These are phyloP conservation scores for Pleurozium schreberi DNA, from an alignment of 225 moss, liverwort and hornwort genomes.

Conservation along the genomic window DNA sequence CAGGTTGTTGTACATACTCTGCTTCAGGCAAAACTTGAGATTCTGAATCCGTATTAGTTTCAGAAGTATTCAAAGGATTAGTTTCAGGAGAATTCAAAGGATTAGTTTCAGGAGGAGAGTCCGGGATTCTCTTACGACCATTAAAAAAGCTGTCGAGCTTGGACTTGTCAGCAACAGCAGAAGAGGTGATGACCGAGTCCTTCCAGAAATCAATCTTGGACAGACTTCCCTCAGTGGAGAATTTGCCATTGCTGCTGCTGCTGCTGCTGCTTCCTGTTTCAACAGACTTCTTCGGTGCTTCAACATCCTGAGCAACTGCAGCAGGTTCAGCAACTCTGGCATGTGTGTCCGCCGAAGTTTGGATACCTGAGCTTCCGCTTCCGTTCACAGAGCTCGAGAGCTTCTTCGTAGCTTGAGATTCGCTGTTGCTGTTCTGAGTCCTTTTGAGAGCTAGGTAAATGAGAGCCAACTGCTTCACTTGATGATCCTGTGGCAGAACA, in stretches of 20 bases:
- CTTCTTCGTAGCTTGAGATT: constrained; percentile 2
- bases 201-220: constrained; percentile 52
- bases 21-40: not conserved
- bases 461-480: constrained; percentile 76
- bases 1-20: constrained; percentile 34
- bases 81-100: not conserved
- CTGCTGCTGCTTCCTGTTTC: not conserved
- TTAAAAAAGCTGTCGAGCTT: constrained; percentile 17
- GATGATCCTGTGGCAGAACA: constrained; percentile 53
- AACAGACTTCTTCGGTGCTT: not conserved
- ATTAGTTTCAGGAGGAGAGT: not conserved
- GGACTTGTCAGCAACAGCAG: not conserved
- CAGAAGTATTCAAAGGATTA: not conserved
- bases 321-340: not conserved
- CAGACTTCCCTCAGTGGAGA: constrained; percentile 14
- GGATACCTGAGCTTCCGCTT: not conserved
- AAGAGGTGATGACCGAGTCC: constrained; percentile 7
- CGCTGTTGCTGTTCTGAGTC: not conserved
- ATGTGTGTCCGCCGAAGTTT: not conserved
- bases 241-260: not conserved
- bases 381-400: constrained; percentile 1
- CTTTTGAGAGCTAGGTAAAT: constrained; percentile 44
- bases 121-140: constrained; percentile 2
- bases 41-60: not conserved
- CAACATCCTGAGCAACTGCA: not conserved